Evolutionary conservation across 208 protist species (phyloP).

Genomic region (Tritrichomonas musculus): DNA sequence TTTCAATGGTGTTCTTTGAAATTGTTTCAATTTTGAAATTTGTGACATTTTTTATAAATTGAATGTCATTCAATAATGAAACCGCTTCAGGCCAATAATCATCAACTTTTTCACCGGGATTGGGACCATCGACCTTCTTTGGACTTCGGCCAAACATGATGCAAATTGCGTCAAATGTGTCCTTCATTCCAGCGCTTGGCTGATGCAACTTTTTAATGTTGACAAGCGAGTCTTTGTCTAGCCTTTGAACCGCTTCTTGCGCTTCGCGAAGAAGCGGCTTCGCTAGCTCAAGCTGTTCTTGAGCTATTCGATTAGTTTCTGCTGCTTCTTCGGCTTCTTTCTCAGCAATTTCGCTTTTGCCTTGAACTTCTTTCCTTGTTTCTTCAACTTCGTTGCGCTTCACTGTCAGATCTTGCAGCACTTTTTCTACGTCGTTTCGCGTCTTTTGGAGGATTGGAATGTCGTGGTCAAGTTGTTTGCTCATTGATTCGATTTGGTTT

Average conservation of each 20-base stretch:
- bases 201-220: not conserved
- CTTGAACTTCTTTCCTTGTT: not conserved
- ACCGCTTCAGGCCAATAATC: not conserved
- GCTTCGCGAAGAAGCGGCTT: not conserved
- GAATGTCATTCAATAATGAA: slow-evolving; percentile 67
- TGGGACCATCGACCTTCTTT: not conserved
- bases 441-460: not conserved
- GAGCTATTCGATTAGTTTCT: not conserved
- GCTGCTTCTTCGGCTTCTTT: not conserved
- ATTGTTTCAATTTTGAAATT: slow-evolving; percentile 87
- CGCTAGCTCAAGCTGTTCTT: not conserved
- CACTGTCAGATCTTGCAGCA: not conserved
- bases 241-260: not conserved
- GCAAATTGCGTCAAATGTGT: not conserved
- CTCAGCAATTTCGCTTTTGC: not conserved
- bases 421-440: not conserved
- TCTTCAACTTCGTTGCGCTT: not conserved
- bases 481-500: not conserved
- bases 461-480: not conserved
- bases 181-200: not conserved
- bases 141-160: not conserved
- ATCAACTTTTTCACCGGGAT: not conserved
- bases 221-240: not conserved
- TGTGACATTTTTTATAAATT: slow-evolving; percentile 85
- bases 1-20: slow-evolving; percentile 78